Conservation (phyloP, 768 basidiomycete genomes). For the Rhizopogon vesiculosus region DNA sequence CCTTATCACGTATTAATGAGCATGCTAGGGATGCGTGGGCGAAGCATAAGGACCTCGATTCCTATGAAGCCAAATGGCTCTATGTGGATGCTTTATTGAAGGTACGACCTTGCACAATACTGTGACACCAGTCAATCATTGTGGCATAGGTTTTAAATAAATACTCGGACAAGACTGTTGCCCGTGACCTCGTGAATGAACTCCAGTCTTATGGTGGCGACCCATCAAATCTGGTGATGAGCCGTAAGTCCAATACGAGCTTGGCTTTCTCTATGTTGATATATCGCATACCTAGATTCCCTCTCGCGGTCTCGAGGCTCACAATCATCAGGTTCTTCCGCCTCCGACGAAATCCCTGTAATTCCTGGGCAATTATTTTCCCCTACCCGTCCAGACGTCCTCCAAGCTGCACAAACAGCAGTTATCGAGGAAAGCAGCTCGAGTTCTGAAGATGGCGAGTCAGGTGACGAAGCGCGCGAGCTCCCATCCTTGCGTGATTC, state of each 20-base stretch:
- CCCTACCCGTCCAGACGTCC: conserved; percentile 10
- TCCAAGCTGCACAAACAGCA: conserved; percentile 11
- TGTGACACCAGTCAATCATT: background rate
- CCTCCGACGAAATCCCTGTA: conserved; percentile 36
- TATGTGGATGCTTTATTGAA: conserved; percentile 88
- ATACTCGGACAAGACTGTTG: conserved; percentile 80
- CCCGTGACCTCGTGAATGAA: conserved; percentile 71
- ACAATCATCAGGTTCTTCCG: conserved; percentile 61
- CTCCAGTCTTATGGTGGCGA: conserved; percentile 73
- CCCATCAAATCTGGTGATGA: conserved; percentile 57
- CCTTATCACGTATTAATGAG: conserved; percentile 17
- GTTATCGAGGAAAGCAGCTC: conserved; percentile 27
- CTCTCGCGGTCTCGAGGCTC: conserved; percentile 49
- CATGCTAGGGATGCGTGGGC: conserved; percentile 86
- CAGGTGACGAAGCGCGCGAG: conserved; percentile 44
- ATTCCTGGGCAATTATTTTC: conserved; percentile 6
- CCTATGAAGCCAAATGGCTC: conserved; percentile 78
- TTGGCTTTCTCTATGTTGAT: background rate
- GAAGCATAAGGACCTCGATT: conserved; percentile 79
- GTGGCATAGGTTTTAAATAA: conserved; percentile 63
- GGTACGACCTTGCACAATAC: conserved; percentile 33
- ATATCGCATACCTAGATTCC: conserved; percentile 20
- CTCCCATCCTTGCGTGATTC: conserved; percentile 36
- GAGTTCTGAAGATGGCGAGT: conserved; percentile 41
- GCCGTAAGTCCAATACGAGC: conserved; percentile 42